These are phyloP conservation scores for Diaporthe humulicola DNA, from an alignment of 2,329 filamentous ascomycete species.

Conservation along the genomic window DNA sequence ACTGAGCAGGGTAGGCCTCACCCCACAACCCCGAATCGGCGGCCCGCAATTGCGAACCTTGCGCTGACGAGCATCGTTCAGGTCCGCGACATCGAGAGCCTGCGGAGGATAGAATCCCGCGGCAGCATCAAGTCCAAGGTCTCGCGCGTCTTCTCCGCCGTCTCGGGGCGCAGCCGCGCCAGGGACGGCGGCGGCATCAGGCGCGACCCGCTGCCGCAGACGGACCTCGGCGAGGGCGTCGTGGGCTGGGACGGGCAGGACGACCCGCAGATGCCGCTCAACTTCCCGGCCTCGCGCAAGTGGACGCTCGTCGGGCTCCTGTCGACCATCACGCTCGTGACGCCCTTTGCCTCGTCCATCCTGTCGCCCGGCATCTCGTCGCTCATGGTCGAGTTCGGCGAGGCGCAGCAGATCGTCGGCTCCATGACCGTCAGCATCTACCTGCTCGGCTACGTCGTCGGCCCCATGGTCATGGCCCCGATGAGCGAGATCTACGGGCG, in stretches of 20 bases:
- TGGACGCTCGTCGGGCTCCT: conserved; percentile 70
- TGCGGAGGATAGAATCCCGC: conserved; percentile 42
- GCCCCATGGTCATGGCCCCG: conserved; percentile 69
- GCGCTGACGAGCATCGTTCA: conserved; percentile 27
- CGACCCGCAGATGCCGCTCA: conserved; percentile 70
- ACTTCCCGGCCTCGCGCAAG: conserved; percentile 68
- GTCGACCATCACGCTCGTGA: conserved; percentile 73
- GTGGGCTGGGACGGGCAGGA: conserved; percentile 72
- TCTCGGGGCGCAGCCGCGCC: conserved; percentile 44
- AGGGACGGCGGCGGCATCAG: conserved; percentile 47
- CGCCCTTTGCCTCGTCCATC: conserved; percentile 75
- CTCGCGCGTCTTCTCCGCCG: conserved; percentile 46
- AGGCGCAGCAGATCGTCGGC: conserved; percentile 56
- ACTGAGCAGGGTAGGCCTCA: conserved; percentile 43
- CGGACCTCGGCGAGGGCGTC: conserved; percentile 65
- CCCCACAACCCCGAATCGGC: no score
- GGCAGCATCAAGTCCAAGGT: conserved; percentile 44
- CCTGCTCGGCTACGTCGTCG: conserved; percentile 70
- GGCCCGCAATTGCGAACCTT: neutral
- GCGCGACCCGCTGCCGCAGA: conserved; percentile 57
- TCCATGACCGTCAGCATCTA: conserved; percentile 73
- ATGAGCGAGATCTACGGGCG: conserved; percentile 76
- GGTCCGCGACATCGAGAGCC: conserved; percentile 39
- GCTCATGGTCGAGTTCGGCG: conserved; percentile 60
- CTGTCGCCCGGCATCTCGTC: conserved; percentile 62